Evolutionary conservation across 2,329 filamentous ascomycete genomes (phyloP).

Genomic region (Colletotrichum sp.): DNA sequence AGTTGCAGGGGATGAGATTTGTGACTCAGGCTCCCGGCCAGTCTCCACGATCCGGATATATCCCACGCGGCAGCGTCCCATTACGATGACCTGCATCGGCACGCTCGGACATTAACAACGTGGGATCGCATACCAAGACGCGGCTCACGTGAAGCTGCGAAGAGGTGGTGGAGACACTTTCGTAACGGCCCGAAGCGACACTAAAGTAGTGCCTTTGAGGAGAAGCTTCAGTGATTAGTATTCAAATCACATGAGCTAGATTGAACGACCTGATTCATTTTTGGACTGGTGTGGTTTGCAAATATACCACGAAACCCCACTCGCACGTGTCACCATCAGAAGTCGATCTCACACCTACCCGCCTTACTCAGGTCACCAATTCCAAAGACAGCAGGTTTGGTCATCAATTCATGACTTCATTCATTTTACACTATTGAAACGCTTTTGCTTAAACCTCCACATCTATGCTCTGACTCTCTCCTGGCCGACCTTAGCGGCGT

Average conservation of each 20-base stretch:
- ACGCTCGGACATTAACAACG: not conserved
- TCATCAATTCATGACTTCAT: slow-evolving; percentile 1
- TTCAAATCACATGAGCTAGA: not conserved
- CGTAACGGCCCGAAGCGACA: not conserved
- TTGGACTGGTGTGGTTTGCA: not conserved
- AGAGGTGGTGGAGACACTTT: not conserved
- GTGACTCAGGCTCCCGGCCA: not conserved
- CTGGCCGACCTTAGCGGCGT: not conserved
- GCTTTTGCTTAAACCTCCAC: not conserved
- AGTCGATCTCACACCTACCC: not conserved
- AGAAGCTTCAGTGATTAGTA: not conserved
- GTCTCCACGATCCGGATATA: not conserved
- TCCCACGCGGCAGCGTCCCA: not conserved
- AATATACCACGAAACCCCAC: accelerated
- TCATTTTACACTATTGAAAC: not conserved
- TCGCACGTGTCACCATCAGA: not conserved
- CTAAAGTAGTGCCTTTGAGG: not conserved
- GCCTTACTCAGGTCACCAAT: accelerated
- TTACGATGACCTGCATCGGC: not conserved
- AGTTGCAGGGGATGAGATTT: not conserved
- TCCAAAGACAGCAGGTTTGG: not conserved
- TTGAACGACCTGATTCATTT: not conserved
- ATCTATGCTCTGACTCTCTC: not conserved
- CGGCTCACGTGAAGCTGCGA: not conserved
- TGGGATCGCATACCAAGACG: not conserved